phyloP scores from a whole-genome alignment of 495 filamentous ascomycete species.

The Platismatia glauca region DNA sequence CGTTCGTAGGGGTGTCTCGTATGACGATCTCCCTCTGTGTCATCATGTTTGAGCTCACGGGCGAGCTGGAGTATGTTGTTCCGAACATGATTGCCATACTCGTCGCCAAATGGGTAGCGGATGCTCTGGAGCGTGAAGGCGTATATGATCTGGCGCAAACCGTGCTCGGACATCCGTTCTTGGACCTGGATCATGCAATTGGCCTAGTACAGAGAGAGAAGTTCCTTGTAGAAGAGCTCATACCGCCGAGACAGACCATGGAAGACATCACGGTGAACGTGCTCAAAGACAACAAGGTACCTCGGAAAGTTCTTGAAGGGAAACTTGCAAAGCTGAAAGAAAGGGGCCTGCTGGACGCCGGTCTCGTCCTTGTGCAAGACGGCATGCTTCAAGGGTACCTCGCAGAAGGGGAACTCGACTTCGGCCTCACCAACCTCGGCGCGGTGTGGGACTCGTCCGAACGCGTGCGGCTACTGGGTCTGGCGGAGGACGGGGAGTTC shows the following conservation, averaged over 20 bases:
- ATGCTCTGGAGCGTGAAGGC: conserved; percentile 40
- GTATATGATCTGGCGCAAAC: conserved; percentile 50
- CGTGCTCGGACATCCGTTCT: conserved; percentile 49
- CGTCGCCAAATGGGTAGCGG: conserved; percentile 51
- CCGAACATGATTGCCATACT: conserved; percentile 52
- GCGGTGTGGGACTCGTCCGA: conserved; percentile 27
- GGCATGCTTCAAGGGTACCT: conserved; percentile 46
- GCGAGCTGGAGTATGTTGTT: conserved; percentile 41
- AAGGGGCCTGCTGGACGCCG: conserved; percentile 47
- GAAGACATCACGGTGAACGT: conserved; percentile 45
- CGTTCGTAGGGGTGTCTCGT: conserved; percentile 36
- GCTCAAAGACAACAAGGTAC: conserved; percentile 36
- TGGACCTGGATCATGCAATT: conserved; percentile 43
- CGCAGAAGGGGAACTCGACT: conserved; percentile 46
- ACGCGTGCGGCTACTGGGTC: conserved; percentile 35
- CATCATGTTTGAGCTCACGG: conserved; percentile 49
- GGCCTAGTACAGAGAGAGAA: conserved; percentile 31
- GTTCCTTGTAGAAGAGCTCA: conserved; percentile 36
- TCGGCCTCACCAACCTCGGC: conserved; percentile 36
- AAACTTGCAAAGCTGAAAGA: conserved; percentile 40
- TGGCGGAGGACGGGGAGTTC: conserved; percentile 29
- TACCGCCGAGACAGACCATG: conserved; percentile 47
- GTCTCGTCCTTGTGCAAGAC: conserved; percentile 45
- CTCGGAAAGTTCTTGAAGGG: conserved; percentile 31
- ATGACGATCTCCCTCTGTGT: conserved; percentile 52